Conservation (phyloP, 2,329 filamentous ascomycete species). For the Verruconis gallopava region DNA sequence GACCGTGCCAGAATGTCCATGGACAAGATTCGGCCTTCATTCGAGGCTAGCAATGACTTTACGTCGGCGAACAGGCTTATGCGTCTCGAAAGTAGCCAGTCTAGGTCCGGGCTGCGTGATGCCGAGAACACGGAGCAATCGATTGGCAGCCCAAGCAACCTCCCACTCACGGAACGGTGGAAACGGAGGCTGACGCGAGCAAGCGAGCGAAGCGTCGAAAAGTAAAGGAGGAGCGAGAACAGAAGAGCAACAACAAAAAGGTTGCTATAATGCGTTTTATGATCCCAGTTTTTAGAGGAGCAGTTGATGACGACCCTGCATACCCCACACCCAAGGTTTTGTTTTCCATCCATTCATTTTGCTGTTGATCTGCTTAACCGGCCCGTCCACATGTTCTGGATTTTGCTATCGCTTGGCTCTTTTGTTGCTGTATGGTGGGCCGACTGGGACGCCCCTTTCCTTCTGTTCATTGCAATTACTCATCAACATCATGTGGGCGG, state of each 20-base stretch:
- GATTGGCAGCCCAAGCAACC: background rate
- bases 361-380: too few relatives aligned
- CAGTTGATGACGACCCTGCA: too few relatives aligned
- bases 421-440: too few relatives aligned
- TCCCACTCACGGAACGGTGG: slow-evolving; percentile 1
- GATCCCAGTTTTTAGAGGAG: too few relatives aligned
- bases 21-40: slow-evolving; percentile 72
- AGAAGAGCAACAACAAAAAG: background rate
- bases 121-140: background rate
- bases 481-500: too few relatives aligned
- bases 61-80: slow-evolving; percentile 78
- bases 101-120: slow-evolving; percentile 1
- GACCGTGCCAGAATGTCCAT: slow-evolving; percentile 78
- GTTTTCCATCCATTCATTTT: too few relatives aligned
- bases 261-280: background rate
- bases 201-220: slow-evolving; percentile 6
- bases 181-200: slow-evolving; percentile 7
- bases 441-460: too few relatives aligned
- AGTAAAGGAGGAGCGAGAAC: background rate
- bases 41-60: slow-evolving; percentile 80
- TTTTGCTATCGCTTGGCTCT: too few relatives aligned
- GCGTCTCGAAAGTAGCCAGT: slow-evolving; percentile 49
- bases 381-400: too few relatives aligned
- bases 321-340: too few relatives aligned
- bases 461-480: too few relatives aligned